Conservation (phyloP, 441 rosid species). For the Jatropha podagrica region DNA sequence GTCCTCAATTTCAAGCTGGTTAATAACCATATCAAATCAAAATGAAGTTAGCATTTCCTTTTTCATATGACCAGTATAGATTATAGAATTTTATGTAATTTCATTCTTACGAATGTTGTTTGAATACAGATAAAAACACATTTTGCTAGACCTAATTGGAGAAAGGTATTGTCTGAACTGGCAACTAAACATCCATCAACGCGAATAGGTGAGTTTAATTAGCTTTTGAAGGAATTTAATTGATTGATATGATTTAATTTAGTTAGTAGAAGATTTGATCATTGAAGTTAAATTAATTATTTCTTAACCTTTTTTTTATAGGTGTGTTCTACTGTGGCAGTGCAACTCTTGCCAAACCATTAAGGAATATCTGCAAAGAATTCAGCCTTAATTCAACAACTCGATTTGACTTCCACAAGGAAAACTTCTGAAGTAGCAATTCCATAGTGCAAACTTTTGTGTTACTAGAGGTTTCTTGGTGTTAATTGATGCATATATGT, state of each 20-base stretch:
- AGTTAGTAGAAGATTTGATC: too few species aligned
- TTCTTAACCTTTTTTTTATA: conserved; percentile 26
- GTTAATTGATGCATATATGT: neutral
- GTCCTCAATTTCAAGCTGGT: too few species aligned
- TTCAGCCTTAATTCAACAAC: conserved; percentile 76
- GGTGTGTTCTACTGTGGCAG: conserved; percentile 99
- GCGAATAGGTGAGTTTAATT: conserved; percentile 51
- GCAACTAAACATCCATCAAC: conserved; percentile 52
- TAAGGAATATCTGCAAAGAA: conserved; percentile 72
- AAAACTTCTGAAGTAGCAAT: conserved; percentile 57
- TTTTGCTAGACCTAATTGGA: conserved; percentile 96
- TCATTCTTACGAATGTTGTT: too few species aligned
- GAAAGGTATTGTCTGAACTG: conserved; percentile 68
- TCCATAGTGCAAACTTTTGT: neutral
- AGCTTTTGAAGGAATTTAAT: neutral
- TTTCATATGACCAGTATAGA: too few species aligned
- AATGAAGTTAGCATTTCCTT: too few species aligned
- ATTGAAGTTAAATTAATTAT: neutral
- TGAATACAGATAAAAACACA: conserved; percentile 77
- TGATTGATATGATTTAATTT: too few species aligned
- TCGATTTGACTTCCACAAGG: conserved; percentile 90
- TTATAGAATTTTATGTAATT: too few species aligned
- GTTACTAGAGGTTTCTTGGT: neutral
- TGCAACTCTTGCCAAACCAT: conserved; percentile 57
- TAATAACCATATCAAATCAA: too few species aligned